Base-by-base conservation (phyloP, 306 rosid genomes). In the Begonia peltatifolia region DNA sequence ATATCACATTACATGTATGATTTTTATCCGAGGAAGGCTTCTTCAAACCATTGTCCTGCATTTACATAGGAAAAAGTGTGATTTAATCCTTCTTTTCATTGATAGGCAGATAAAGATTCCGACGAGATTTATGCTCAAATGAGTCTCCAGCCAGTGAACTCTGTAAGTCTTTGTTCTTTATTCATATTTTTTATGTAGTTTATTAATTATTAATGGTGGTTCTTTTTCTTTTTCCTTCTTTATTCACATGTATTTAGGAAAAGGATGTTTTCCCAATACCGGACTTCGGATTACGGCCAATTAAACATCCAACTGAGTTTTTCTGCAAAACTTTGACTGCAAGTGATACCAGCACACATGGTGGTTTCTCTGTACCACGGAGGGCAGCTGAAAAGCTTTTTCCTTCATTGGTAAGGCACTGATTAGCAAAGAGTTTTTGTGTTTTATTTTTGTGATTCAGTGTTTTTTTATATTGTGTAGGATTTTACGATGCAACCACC, bases 321-420 rank as follows among this genome's bases (percentile, higher is more conserved):
- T 88, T 88, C 84, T 88, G 97, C 78, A 88, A 88, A 70, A 84
- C 86, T 46, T 83, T 92, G 76, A 88, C 97, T 11, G 95, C 97
- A 46, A 88, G 97, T 72, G 97, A 88, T 53, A 84, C 95, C 2
- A 88, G 97, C 74, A 84, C 97, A 0, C 97, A 84, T 50, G 97
- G 97, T 12, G 95, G 97, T 0, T 88, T 88, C 62, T 88, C 95
- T 2, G 97, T 88, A 58, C 97, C 97, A 2, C 82, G 95, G 42
- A 77, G 97, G 63, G 88, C 97, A 22, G 97, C 97, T 14, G 97
- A 88, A 56, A 88, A 88, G 74, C 95, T 84, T 13, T 88, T 88
- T 72, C 97, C 95, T 57, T 74, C 78, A 0, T 62, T 92, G 84
- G 99, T 86, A 73, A 46, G 74, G 61, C 67, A 48, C 38, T 38